phyloP scores from a whole-genome alignment of 1,139 yeast genomes.

The Sugiyamaella neomexicana region DNA sequence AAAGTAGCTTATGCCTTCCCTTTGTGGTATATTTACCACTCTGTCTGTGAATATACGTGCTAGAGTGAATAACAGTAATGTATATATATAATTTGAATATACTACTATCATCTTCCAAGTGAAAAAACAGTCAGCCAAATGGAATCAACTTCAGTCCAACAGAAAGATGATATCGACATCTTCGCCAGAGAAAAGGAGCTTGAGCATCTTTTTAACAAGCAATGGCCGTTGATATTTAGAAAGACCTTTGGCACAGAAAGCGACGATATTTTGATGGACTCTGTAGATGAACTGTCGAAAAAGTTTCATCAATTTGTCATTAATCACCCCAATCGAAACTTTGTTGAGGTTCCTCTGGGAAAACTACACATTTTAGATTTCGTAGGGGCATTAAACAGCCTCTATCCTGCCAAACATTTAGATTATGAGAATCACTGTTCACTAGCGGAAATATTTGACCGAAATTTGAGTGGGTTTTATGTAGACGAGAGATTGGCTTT shows the following conservation, averaged over 20 bases:
- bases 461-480: slow-evolving; percentile 13
- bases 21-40: not conserved
- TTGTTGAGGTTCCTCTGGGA: slow-evolving; percentile 16
- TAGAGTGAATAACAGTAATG: too few species aligned
- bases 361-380: slow-evolving; percentile 19
- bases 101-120: not conserved
- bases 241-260: not conserved
- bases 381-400: slow-evolving; percentile 12
- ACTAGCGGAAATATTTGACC: slow-evolving; percentile 10
- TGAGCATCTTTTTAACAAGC: slow-evolving; percentile 6
- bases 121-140: not conserved
- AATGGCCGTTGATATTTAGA: slow-evolving; percentile 15
- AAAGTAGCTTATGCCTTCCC: not conserved
- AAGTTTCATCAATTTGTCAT: slow-evolving; percentile 10
- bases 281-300: slow-evolving; percentile 13
- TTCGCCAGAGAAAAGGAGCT: slow-evolving; percentile 7
- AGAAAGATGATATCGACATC: not conserved
- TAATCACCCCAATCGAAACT: slow-evolving; percentile 2
- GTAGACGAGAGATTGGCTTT: slow-evolving; percentile 11
- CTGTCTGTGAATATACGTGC: not conserved
- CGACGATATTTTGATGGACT: slow-evolving; percentile 1
- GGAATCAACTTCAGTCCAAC: not conserved
- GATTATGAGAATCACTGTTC: slow-evolving; percentile 6
- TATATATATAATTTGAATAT: not conserved
- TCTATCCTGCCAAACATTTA: slow-evolving; percentile 14